Conservation (phyloP, 73 alveolate species). For the Paramecium pentaurelia region DNA sequence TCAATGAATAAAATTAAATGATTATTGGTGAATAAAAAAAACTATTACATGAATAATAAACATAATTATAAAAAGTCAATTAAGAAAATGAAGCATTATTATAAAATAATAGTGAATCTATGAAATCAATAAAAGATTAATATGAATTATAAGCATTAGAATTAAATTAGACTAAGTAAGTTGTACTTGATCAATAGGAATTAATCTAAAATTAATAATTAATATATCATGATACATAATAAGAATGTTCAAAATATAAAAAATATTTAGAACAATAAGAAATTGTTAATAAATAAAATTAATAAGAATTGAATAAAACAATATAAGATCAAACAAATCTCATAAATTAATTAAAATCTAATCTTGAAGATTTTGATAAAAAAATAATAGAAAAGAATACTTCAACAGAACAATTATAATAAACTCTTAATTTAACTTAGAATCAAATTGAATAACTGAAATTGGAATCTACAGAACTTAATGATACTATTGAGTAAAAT, state of each 20-base stretch:
- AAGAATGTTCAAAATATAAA: neutral
- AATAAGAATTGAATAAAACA: neutral
- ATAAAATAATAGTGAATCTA: neutral
- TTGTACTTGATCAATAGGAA: neutral
- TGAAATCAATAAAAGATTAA: neutral
- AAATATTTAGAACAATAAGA: neutral
- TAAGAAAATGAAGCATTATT: neutral
- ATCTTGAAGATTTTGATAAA: neutral
- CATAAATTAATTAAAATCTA: neutral
- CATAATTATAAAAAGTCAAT: neutral
- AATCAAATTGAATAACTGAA: neutral
- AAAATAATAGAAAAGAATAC: neutral
- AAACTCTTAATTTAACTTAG: neutral
- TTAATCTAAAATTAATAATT: neutral
- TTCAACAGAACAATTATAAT: neutral
- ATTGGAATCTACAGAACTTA: neutral
- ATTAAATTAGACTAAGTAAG: neutral
- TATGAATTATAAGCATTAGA: neutral
- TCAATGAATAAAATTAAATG: neutral
- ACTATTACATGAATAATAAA: neutral
- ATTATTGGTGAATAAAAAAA: neutral
- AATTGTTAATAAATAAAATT: neutral
- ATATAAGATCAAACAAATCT: neutral
- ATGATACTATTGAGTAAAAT: neutral
- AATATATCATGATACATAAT: neutral